Conservation (phyloP, 352 stramenopile genomes). For the Globisporangium apiculatum region DNA sequence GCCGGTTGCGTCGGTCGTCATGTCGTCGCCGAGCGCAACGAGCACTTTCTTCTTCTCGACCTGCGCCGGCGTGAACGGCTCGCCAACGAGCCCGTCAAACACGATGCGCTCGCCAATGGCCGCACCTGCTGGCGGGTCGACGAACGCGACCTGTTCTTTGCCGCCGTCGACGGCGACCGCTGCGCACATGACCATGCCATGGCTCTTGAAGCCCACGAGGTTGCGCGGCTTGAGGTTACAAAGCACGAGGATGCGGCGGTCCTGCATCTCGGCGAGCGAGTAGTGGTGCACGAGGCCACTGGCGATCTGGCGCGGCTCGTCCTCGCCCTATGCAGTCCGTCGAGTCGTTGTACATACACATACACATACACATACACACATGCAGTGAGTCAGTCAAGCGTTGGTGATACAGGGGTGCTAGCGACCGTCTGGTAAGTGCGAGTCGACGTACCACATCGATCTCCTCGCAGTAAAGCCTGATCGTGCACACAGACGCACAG, state of each 20-base stretch:
- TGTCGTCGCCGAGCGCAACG: slow-evolving; percentile 63
- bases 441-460: slow-evolving; percentile 68
- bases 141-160: slow-evolving; percentile 79
- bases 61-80: slow-evolving; percentile 74
- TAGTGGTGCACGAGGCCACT: slow-evolving; percentile 84
- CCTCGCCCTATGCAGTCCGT: slow-evolving; percentile 39
- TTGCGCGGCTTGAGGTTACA: slow-evolving; percentile 90
- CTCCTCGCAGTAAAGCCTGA: slow-evolving; percentile 86
- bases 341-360: neutral
- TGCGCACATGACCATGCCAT: slow-evolving; percentile 91
- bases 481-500: neutral
- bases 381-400: no score
- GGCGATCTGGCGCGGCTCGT: slow-evolving; percentile 78
- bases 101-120: slow-evolving; percentile 69
- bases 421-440: no score
- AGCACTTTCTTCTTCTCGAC: slow-evolving; percentile 90
- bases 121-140: slow-evolving; percentile 71
- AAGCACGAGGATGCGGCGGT: slow-evolving; percentile 77
- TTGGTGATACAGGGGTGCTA: no score
- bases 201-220: slow-evolving; percentile 86
- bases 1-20: slow-evolving; percentile 72
- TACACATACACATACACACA: neutral
- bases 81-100: slow-evolving; percentile 59
- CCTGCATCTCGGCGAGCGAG: slow-evolving; percentile 84
- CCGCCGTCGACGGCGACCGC: slow-evolving; percentile 53